Conservation (phyloP, 257 asterid species). For the Fraxinus cuspidata region DNA sequence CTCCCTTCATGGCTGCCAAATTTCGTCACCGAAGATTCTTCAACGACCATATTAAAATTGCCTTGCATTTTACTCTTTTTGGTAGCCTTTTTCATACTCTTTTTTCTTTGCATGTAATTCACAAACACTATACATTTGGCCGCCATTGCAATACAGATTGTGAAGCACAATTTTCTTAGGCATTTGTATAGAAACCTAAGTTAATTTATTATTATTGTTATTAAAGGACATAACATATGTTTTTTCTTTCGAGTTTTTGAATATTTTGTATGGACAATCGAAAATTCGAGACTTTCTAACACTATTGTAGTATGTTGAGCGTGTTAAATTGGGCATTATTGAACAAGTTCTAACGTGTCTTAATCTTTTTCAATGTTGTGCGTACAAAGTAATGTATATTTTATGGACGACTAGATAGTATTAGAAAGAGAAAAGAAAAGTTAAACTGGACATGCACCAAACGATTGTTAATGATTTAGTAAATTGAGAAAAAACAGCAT, state of each 20-base stretch:
- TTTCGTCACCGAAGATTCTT: conserved; percentile 49
- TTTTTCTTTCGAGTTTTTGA: no score
- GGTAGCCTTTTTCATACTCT: conserved; percentile 29
- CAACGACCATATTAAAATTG: conserved; percentile 18
- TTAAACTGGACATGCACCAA: no score
- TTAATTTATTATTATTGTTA: background rate
- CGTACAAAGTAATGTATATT: no score
- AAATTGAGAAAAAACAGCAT: no score
- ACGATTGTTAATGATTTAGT: no score
- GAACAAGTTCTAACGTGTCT: no score
- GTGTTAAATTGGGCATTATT: no score
- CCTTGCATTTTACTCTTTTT: conserved; percentile 9
- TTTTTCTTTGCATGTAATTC: conserved; percentile 33
- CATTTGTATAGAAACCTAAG: background rate
- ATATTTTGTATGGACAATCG: no score
- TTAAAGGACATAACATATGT: background rate
- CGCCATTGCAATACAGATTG: background rate
- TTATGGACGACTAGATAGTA: no score
- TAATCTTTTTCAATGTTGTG: no score
- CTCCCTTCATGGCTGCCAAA: conserved; percentile 62
- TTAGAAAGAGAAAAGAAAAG: no score
- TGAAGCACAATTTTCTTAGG: background rate
- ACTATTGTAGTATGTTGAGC: no score
- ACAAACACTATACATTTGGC: background rate
- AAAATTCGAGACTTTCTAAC: background rate